These are phyloP conservation scores for Didymellaceae sp. DNA, from an alignment of 2,329 filamentous ascomycete species.

Conservation along the genomic window DNA sequence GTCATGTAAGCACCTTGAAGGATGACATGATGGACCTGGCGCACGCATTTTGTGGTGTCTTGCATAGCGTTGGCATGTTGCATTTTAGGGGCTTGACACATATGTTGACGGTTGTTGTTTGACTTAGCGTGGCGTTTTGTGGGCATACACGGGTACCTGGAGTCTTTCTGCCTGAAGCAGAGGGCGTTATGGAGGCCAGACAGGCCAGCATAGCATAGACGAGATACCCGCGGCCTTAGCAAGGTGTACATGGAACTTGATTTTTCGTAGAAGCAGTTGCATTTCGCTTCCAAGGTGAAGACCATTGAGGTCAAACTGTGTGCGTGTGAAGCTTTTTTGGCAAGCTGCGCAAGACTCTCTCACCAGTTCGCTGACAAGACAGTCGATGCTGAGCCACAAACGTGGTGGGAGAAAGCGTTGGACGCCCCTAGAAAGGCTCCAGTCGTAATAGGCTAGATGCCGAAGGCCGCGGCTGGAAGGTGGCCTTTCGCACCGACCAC, in stretches of 20 bases:
- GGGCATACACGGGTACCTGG: slow-evolving; percentile 14
- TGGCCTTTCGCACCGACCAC: slow-evolving; percentile 41
- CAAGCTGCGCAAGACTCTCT: no score
- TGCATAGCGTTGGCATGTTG: slow-evolving; percentile 10
- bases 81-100: background rate
- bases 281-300: background rate
- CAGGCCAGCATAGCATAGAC: slow-evolving; percentile 24
- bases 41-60: background rate
- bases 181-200: background rate
- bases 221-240: slow-evolving; percentile 29
- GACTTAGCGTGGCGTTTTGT: slow-evolving; percentile 35
- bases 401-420: slow-evolving; percentile 38
- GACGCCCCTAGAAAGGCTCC: slow-evolving; percentile 32
- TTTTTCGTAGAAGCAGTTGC: background rate
- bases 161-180: background rate
- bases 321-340: no score
- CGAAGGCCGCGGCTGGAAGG: slow-evolving; percentile 23
- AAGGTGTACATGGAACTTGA: background rate
- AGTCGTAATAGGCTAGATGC: slow-evolving; percentile 29
- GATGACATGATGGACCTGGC: background rate
- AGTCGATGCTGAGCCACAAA: slow-evolving; percentile 14
- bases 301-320: no score
- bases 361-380: no score
- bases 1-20: slow-evolving; percentile 48
- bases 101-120: slow-evolving; percentile 6